A percentile compares a stretch with the other conserved stretches of the same genome.
Evolutionary conservation across 1,284 basidiomycete species (phyloP).

Genomic region (Cryptococcus sp.): DNA sequence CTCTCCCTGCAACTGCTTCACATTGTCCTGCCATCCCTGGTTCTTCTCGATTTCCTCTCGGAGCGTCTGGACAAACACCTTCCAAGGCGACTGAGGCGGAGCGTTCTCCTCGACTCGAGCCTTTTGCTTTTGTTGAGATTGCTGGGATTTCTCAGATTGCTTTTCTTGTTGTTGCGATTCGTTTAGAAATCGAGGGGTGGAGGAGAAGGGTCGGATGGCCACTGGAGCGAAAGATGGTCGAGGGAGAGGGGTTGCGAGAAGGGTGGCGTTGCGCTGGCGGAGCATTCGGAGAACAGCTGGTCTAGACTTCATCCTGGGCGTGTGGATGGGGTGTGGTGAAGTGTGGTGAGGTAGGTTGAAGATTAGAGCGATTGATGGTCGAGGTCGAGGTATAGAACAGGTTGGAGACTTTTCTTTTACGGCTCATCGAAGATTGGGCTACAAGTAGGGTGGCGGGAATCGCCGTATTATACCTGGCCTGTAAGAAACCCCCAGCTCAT

Average conservation of each 20-base stretch:
- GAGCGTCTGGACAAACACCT: slow-evolving; percentile 91
- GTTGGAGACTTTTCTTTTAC: too few species aligned
- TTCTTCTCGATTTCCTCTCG: slow-evolving; percentile 90
- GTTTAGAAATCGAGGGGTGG: slow-evolving; percentile 15
- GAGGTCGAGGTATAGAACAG: too few species aligned
- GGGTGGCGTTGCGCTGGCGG: slow-evolving; percentile 7
- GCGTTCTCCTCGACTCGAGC: slow-evolving; percentile 1
- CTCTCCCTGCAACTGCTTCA: slow-evolving; percentile 94
- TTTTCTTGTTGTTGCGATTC: slow-evolving; percentile 6
- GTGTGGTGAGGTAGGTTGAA: too few species aligned
- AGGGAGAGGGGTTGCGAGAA: slow-evolving; percentile 1
- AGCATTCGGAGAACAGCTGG: slow-evolving; percentile 20
- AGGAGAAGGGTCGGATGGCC: slow-evolving; percentile 16
- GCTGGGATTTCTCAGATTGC: slow-evolving; percentile 1
- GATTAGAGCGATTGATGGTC: too few species aligned
- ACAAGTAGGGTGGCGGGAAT: too few species aligned
- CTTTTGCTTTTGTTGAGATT: slow-evolving; percentile 3
- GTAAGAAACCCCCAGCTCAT: too few species aligned
- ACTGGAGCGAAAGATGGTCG: slow-evolving; percentile 3
- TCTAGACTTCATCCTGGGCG: slow-evolving; percentile 20
- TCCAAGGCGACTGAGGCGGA: slow-evolving; percentile 82
- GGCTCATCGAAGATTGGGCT: too few species aligned
- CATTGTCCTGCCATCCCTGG: slow-evolving; percentile 89
- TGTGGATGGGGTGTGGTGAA: too few species aligned
- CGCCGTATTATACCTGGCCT: too few species aligned